Percentiles rank a stretch among this genome's conserved stretches.
Evolutionary conservation across 176 grass and related monocot species (phyloP).

Genomic region (Melocanna baccifera): DNA sequence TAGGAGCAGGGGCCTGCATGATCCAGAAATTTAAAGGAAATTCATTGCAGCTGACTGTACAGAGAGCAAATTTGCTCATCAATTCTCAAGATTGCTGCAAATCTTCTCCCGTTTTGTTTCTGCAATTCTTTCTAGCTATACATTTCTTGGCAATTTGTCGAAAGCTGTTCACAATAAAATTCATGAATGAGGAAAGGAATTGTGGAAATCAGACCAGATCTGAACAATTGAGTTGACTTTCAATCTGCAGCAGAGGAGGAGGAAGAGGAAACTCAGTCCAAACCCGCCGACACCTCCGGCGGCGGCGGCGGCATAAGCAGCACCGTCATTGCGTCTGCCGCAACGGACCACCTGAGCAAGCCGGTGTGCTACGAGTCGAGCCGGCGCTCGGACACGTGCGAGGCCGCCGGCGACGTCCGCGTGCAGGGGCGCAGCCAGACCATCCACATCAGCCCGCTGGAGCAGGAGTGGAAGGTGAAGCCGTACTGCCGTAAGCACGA

Average conservation of each 20-base stretch:
- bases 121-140: background rate
- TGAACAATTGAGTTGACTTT: slow-evolving; percentile 14
- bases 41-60: background rate
- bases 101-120: background rate
- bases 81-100: background rate
- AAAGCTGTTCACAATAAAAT: background rate
- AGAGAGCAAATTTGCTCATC: background rate
- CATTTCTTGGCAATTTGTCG: background rate
- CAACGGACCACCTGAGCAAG: background rate
- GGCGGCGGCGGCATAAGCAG: background rate
- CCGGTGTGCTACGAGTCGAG: slow-evolving; percentile 56
- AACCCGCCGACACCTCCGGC: background rate
- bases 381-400: slow-evolving; percentile 63
- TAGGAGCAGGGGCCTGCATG: background rate
- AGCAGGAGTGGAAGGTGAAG: slow-evolving; percentile 47
- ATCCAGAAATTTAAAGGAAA: background rate
- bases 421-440: slow-evolving; percentile 37
- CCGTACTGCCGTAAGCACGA: slow-evolving; percentile 64
- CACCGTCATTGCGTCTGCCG: background rate
- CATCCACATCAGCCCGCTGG: slow-evolving; percentile 30
- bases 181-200: background rate
- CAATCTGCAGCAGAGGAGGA: slow-evolving; percentile 21
- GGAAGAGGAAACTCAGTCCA: background rate
- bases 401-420: slow-evolving; percentile 54
- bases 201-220: slow-evolving; percentile 6